Conservation (phyloP, 352 stramenopile species). For the Peronospora destructor region DNA sequence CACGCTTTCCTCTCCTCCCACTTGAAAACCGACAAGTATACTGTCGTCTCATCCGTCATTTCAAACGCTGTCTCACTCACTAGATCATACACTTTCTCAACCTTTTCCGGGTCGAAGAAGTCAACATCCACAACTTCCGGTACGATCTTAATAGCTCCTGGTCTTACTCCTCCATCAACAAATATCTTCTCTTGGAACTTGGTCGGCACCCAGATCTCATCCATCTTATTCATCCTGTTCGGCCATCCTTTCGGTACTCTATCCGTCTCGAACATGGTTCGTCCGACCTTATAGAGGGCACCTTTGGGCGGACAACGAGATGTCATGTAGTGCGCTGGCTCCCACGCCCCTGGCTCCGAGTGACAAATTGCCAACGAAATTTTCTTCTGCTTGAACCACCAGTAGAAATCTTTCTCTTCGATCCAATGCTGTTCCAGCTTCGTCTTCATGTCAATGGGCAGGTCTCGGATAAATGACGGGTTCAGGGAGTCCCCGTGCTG, state of each 20-base stretch:
- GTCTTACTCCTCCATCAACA: constrained; percentile 44
- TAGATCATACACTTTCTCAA: constrained; percentile 47
- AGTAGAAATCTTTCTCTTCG: constrained; percentile 63
- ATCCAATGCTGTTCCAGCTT: constrained; percentile 63
- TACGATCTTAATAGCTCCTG: constrained; percentile 60
- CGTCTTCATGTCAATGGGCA: constrained; percentile 40
- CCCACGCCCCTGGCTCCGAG: constrained; percentile 89
- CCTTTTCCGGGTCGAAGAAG: constrained; percentile 75
- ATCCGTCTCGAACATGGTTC: constrained; percentile 95
- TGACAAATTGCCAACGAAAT: constrained; percentile 85
- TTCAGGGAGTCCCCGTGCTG: constrained; percentile 66
- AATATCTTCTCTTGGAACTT: constrained; percentile 79
- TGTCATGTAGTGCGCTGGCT: constrained; percentile 65
- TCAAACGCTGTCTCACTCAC: constrained; percentile 23
- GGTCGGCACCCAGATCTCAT: constrained; percentile 92
- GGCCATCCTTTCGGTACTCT: constrained; percentile 86
- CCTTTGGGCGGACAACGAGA: constrained; percentile 51
- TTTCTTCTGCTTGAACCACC: constrained; percentile 32
- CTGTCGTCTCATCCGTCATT: constrained; percentile 42
- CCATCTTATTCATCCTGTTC: constrained; percentile 85
- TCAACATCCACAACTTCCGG: constrained; percentile 84
- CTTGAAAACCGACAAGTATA: constrained; percentile 93
- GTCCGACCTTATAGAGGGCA: constrained; percentile 62
- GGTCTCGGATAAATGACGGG: constrained; percentile 54
- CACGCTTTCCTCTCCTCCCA: constrained; percentile 90